Percentiles rank a stretch among this genome's conserved stretches.
phyloP scores from a whole-genome alignment of 2,329 filamentous ascomycete species.

The Periconia sp. region DNA sequence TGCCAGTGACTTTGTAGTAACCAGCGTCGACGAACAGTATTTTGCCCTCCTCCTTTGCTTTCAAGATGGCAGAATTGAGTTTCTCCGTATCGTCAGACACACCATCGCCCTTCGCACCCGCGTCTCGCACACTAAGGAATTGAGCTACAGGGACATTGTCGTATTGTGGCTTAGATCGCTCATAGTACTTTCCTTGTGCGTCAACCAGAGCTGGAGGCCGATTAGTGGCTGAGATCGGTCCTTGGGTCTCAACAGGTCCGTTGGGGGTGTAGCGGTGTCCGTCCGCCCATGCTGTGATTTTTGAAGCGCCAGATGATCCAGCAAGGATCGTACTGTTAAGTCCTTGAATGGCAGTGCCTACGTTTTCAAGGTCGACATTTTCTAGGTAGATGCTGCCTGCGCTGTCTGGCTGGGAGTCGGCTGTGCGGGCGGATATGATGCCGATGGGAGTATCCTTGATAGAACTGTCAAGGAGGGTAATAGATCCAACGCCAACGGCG shows the following conservation, averaged over 20 bases:
- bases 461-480: constrained; percentile 63
- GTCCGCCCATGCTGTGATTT: constrained; percentile 39
- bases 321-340: constrained; percentile 30
- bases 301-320: constrained; percentile 26
- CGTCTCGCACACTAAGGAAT: constrained; percentile 61
- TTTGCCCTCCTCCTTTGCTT: constrained; percentile 59
- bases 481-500: constrained; percentile 58
- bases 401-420: constrained; percentile 49
- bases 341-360: constrained; percentile 38
- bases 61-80: constrained; percentile 75
- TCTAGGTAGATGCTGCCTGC: constrained; percentile 62
- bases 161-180: constrained; percentile 58
- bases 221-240: constrained; percentile 52
- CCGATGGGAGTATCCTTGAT: constrained; percentile 59
- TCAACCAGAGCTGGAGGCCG: constrained; percentile 50
- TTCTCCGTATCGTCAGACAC: constrained; percentile 81
- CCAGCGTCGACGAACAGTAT: constrained; percentile 65
- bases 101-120: constrained; percentile 78
- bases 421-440: constrained; percentile 55
- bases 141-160: constrained; percentile 59
- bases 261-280: constrained; percentile 38
- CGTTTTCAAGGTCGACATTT: constrained; percentile 63
- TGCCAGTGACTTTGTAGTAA: constrained; percentile 61
- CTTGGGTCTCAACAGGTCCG: constrained; percentile 53
- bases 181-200: constrained; percentile 55